Conservation (phyloP, 1,284 basidiomycete species). For the Pseudozyma thailandica region DNA sequence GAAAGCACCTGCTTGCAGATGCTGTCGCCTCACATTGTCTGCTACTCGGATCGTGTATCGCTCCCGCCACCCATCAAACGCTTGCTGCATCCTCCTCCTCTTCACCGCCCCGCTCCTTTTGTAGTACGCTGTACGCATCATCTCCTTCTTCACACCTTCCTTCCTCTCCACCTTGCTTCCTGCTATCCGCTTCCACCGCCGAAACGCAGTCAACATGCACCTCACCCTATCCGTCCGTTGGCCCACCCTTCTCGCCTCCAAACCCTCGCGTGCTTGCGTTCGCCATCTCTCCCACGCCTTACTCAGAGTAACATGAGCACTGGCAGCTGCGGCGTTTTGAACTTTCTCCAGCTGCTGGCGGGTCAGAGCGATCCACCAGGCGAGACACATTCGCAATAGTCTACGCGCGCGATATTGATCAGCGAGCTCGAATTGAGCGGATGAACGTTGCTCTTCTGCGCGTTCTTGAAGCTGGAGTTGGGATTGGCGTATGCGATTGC, state of each 20-base stretch:
- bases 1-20: slow-evolving; percentile 46
- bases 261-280: background rate
- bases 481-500: slow-evolving; percentile 18
- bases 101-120: slow-evolving; percentile 11
- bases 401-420: slow-evolving; percentile 25
- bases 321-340: slow-evolving; percentile 26
- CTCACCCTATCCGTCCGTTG: slow-evolving; percentile 41
- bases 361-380: slow-evolving; percentile 50
- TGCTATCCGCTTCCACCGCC: slow-evolving; percentile 31
- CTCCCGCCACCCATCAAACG: slow-evolving; percentile 25
- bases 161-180: slow-evolving; percentile 14
- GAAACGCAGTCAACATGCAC: slow-evolving; percentile 45
- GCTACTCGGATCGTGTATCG: slow-evolving; percentile 13
- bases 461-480: slow-evolving; percentile 10
- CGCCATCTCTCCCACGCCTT: slow-evolving; percentile 42
- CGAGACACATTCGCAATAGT: slow-evolving; percentile 26
- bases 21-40: slow-evolving; percentile 24
- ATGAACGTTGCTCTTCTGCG: slow-evolving; percentile 14
- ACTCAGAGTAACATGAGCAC: slow-evolving; percentile 20
- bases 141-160: slow-evolving; percentile 33
- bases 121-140: slow-evolving; percentile 44
- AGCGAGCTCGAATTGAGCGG: slow-evolving; percentile 16
- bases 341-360: slow-evolving; percentile 18
- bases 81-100: slow-evolving; percentile 5
- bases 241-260: slow-evolving; percentile 8